Base-by-base conservation (phyloP, 73 alveolate genomes). In the Stentor coeruleus region DNA sequence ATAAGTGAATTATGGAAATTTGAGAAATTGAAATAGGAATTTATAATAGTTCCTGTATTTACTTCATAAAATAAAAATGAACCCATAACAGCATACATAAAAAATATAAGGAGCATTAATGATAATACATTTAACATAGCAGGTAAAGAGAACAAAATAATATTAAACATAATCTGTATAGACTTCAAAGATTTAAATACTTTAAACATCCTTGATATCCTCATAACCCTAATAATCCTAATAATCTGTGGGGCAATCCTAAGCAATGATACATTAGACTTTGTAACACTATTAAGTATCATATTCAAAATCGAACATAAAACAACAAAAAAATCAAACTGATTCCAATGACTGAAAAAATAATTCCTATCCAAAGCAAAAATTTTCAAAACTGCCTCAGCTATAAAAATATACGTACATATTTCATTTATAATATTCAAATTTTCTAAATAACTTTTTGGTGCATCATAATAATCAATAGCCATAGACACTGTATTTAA, bases 321-420 rank as follows among this genome's bases (percentile, higher is more conserved):
- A 3, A 97, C 99, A 30, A 97, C 99, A 86, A 96, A 95, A 76
- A 95, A 95, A 81, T 97, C 99, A 84, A 97, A 97, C 82, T 74
- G 81, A 86, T 97, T 97, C 98, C 99, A 97, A 35, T 84, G 85
- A 73, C 91, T 92, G 81, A 91, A 85, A 82, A 97, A 97, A 86
- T 95, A 97, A 42, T 92, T 89, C 3, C 15, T 35, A 2, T 96
- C 97, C 85, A 94, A 95, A n/a, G 98, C 99, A 3, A 75, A 55
- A 55, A 94, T 84, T 85, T 97, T 97, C 74, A 97, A 58, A 31
- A 93, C 3, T 35, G 95, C 87, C 86, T 97, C 99, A 11, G 88
- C 66, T 2, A 87, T 93, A 81, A 97, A 97, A 41, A 95, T 76
- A 6, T 88, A 88, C 3, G 98, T 94, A 49, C 95, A 92, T 14